Evolutionary conservation across 352 stramenopile species (phyloP), one percentile per base, ranked within the genome.

Genomic region (Pythium folliculosum): DNA sequence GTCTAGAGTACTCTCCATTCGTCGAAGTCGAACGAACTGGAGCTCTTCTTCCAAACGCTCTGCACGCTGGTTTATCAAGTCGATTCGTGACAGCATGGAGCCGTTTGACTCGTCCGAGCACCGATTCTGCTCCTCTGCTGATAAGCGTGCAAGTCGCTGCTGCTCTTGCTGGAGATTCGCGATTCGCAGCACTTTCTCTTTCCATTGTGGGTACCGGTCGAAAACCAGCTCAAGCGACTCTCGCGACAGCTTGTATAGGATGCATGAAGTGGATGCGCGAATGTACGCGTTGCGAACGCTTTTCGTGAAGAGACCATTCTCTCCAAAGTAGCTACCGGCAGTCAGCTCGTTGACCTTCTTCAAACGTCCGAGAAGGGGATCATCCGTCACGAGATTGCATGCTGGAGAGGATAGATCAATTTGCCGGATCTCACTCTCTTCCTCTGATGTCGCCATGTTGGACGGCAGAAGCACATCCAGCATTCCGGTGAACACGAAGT

Each of bases 401-500:
- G 35, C 21, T 22, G 21, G 55, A 5, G 43, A 10, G 21, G 37
- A 9, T 2, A 4, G 12, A 25, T 23, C 37, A 5, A 25, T 1
- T 19, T 50, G 54, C 5, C 10, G 22, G 43, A 25, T 17, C 19
- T 60, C 37, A 2, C 35, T 57, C 3, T 37, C 43, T 19, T 57
- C 45, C 17, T 60, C 59, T 7, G 60, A 66, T 0, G 60, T 66
- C 0, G 53, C 38, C 60, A 59, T 35, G n/a, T 17, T 43, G 0
- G 59, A 59, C 5, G 69, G 73, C 9, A 86, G 27, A 19, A 78
- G 62, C 19, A 86, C 70, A 10, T 72, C 71, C 0, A 88, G 67
- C 6, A 82, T 67, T 0, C 80, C 80, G 5, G 78, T 78, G 43
- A 85, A 88, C 1, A 88, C 72, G 50, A 88, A 86, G 37, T 68